phyloP scores from a whole-genome alignment of 2,329 filamentous ascomycete species.

The Tympanopsis confertula region DNA sequence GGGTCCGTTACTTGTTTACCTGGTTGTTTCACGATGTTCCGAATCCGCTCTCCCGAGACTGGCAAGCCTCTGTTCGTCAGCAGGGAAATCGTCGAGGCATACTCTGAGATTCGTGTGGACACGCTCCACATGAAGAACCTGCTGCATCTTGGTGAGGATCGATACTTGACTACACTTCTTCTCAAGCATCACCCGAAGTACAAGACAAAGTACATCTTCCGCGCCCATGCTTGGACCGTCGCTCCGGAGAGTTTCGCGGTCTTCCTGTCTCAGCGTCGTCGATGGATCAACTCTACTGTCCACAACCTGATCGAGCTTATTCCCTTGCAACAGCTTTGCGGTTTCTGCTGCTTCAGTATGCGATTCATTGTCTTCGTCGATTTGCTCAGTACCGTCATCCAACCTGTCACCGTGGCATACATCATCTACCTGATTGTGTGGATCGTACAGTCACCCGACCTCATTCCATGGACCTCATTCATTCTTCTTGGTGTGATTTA shows the following conservation, averaged over 20 bases:
- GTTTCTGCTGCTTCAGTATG: conserved; percentile 99
- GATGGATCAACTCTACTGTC: conserved; percentile 98
- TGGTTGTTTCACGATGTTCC: conserved; percentile 98
- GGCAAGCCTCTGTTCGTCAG: conserved; percentile 96
- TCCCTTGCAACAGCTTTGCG: conserved; percentile 83
- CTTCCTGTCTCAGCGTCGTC: conserved; percentile 94
- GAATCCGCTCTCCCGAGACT: conserved; percentile 83
- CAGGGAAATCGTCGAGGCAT: conserved; percentile 76
- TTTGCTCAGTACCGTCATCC: conserved; percentile 79
- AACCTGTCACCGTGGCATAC: conserved; percentile 83
- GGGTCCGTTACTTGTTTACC: conserved; percentile 95
- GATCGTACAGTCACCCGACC: conserved; percentile 44
- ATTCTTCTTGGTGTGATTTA: conserved; percentile 91
- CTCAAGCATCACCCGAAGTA: conserved; percentile 86
- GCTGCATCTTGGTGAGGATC: conserved; percentile 91
- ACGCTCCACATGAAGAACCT: conserved; percentile 98
- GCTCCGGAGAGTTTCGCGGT: conserved; percentile 88
- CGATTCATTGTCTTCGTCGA: conserved; percentile 94
- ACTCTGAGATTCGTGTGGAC: conserved; percentile 88
- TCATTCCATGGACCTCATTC: conserved; percentile 76
- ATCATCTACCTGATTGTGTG: conserved; percentile 79
- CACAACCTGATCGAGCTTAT: conserved; percentile 96
- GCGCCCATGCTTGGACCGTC: conserved; percentile 90
- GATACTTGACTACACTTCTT: conserved; percentile 87
- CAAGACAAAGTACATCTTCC: conserved; percentile 95